phyloP scores from a whole-genome alignment of 495 filamentous ascomycete species.

The Evernia prunastri region DNA sequence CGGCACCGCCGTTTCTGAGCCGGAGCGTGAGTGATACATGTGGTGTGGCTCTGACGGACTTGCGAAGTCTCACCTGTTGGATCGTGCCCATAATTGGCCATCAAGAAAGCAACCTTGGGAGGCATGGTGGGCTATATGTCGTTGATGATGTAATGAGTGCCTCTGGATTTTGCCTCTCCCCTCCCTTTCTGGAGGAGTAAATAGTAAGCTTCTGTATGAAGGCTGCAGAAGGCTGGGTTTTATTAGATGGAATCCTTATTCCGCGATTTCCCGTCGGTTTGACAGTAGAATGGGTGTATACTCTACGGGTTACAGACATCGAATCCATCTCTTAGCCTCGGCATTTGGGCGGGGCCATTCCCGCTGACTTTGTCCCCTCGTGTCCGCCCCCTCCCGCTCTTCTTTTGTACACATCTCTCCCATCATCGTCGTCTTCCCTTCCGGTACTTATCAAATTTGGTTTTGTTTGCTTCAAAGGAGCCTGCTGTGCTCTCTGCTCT shows the following conservation, averaged over 20 bases:
- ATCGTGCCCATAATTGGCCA: slow-evolving; percentile 53
- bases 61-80: slow-evolving; percentile 39
- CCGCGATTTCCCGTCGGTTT: not conserved
- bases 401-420: not conserved
- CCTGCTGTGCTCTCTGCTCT: not conserved
- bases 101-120: slow-evolving; percentile 32
- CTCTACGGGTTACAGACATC: not conserved
- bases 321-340: slow-evolving; percentile 2
- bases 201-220: not conserved
- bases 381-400: not conserved
- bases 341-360: not conserved
- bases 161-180: not conserved
- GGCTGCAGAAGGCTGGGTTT: not conserved
- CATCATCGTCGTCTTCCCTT: not conserved
- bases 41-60: not conserved
- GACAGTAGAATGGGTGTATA: not conserved
- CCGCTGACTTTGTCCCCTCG: not conserved
- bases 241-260: not conserved
- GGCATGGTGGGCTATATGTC: slow-evolving; percentile 3
- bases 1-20: slow-evolving; percentile 46
- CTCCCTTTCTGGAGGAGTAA: too few species aligned
- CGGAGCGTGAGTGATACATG: not conserved
- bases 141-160: slow-evolving; percentile 2
- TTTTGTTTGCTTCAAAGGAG: not conserved
- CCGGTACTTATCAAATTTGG: not conserved